Conservation (phyloP, 1,284 basidiomycete genomes). For the Naganishia liquefaciens region DNA sequence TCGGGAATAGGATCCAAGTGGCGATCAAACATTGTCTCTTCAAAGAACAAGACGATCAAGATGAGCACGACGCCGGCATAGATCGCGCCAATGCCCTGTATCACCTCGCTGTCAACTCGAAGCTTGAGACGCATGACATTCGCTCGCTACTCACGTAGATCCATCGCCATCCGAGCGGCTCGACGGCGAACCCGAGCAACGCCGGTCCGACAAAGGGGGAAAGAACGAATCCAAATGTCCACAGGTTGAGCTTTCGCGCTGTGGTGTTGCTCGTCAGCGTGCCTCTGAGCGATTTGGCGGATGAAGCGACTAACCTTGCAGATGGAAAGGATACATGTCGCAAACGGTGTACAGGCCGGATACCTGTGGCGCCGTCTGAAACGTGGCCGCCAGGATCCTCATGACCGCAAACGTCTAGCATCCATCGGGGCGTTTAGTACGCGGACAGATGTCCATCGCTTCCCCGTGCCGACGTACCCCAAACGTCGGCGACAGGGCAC, state of each 20-base stretch:
- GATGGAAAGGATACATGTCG: slow-evolving; percentile 30
- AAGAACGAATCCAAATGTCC: slow-evolving; percentile 29
- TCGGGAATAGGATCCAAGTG: slow-evolving; percentile 22
- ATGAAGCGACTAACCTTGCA: slow-evolving; percentile 14
- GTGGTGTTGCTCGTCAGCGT: neutral
- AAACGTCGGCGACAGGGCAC: slow-evolving; percentile 7
- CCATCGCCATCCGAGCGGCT: slow-evolving; percentile 26
- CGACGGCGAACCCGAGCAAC: slow-evolving; percentile 19
- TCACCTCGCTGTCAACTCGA: no score
- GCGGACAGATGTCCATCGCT: neutral
- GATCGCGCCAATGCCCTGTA: slow-evolving; percentile 23
- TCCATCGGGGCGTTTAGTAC: neutral
- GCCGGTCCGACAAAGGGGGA: slow-evolving; percentile 29
- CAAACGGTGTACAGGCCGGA: slow-evolving; percentile 24
- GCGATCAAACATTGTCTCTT: slow-evolving; percentile 29
- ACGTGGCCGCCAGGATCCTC: slow-evolving; percentile 28
- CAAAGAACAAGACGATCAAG: slow-evolving; percentile 27
- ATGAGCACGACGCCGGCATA: slow-evolving; percentile 25
- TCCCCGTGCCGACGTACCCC: slow-evolving; percentile 5
- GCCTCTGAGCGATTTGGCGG: no score
- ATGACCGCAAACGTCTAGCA: slow-evolving; percentile 26
- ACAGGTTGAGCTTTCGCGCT: slow-evolving; percentile 26
- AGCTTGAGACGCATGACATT: no score
- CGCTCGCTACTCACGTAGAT: slow-evolving; percentile 29
- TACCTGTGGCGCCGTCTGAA: slow-evolving; percentile 27